Evolutionary conservation across 2,329 filamentous ascomycete species (phyloP).

Genomic region (Aureobasidium namibiae): DNA sequence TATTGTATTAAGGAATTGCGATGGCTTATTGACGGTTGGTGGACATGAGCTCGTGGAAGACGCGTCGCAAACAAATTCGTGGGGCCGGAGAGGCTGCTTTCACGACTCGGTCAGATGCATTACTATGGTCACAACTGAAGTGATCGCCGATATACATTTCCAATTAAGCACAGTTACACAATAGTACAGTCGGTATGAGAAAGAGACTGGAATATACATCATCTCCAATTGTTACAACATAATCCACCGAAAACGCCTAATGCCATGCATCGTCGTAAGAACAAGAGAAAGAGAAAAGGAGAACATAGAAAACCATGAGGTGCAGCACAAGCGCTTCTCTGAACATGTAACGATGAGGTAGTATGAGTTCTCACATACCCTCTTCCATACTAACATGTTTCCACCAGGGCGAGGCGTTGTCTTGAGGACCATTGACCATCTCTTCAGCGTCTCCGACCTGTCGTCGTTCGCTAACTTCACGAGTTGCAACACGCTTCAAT

Average conservation of each 20-base stretch:
- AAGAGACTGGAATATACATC: background rate
- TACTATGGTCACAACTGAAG: too few species aligned
- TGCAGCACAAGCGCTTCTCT: background rate
- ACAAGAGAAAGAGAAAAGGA: background rate
- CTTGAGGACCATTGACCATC: constrained; percentile 49
- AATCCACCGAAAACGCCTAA: background rate
- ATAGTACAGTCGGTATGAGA: background rate
- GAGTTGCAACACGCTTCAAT: constrained; percentile 52
- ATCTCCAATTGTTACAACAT: background rate
- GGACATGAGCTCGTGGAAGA: background rate
- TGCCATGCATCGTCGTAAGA: background rate
- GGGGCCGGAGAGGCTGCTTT: background rate
- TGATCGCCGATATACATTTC: too few species aligned
- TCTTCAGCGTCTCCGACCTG: constrained; percentile 85
- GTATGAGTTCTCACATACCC: constrained; percentile 27
- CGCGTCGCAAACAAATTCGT: constrained; percentile 3
- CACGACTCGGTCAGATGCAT: background rate
- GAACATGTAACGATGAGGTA: background rate
- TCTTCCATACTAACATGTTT: constrained; percentile 42
- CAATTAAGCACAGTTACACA: background rate
- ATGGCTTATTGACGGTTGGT: too few species aligned
- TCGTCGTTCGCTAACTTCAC: constrained; percentile 75
- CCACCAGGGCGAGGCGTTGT: constrained; percentile 34
- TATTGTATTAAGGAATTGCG: background rate
- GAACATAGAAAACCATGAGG: background rate